Conservation (phyloP, 1,139 yeast genomes). For the Yamadazyma aaseri region DNA sequence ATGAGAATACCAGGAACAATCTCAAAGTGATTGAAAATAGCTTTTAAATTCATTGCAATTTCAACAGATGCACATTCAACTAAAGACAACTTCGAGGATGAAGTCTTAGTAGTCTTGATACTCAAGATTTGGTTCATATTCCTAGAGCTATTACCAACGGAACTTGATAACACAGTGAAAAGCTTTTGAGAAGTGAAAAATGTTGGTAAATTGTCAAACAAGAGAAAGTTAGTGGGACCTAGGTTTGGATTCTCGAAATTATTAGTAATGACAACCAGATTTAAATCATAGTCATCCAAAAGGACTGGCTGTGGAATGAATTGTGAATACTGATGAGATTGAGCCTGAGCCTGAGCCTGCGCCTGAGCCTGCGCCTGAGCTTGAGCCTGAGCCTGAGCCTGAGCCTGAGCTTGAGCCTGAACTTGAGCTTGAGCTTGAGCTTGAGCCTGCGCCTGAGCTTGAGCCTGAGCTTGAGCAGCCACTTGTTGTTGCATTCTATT, state of each 20-base stretch:
- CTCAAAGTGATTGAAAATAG: constrained; percentile 77
- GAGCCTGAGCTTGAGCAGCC: constrained; percentile 2
- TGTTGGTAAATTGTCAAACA: constrained; percentile 74
- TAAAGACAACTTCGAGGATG: constrained; percentile 53
- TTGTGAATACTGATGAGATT: constrained; percentile 1
- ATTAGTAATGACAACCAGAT: constrained; percentile 45
- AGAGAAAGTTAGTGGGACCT: constrained; percentile 75
- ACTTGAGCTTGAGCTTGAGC: constrained; percentile 6
- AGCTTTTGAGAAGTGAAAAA: constrained; percentile 37
- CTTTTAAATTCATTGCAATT: constrained; percentile 74
- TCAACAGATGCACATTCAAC: constrained; percentile 74
- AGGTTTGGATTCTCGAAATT: constrained; percentile 65
- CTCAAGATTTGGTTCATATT: constrained; percentile 27
- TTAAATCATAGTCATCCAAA: constrained; percentile 57
- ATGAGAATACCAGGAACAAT: constrained; percentile 70
- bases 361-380: constrained; percentile 2
- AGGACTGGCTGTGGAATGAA: constrained; percentile 14
- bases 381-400: constrained; percentile 1
- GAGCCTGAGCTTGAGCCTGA: constrained; percentile 7
- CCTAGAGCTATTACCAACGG: constrained; percentile 24
- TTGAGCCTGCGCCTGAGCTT: constrained; percentile 5
- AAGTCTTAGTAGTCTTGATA: constrained; percentile 51
- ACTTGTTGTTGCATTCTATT: neutral
- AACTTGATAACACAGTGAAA: constrained; percentile 31
- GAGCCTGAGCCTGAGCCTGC: constrained; percentile 8